Conservation (phyloP, 169 alveolate genomes). For the Plasmodium cynomolgi region DNA sequence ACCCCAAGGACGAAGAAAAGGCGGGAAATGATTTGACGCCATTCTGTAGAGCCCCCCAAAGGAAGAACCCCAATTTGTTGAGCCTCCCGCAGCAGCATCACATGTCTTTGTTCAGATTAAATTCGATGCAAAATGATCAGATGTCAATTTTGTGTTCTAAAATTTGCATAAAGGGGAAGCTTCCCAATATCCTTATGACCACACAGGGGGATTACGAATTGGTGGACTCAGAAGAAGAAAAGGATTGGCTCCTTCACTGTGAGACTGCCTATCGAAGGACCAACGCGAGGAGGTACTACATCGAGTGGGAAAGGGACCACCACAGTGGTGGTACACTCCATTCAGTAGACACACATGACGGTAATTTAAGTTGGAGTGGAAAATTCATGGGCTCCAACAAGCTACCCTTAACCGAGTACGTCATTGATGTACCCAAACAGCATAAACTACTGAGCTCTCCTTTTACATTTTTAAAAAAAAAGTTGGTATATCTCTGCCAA, state of each 20-base stretch:
- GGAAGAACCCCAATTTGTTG: not conserved
- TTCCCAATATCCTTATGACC: constrained; percentile 12
- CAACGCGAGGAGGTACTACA: not conserved
- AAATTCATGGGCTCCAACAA: constrained; percentile 34
- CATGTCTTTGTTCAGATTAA: constrained; percentile 31
- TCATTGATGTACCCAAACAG: constrained; percentile 28
- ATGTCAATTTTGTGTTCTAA: not conserved
- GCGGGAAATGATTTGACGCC: not conserved
- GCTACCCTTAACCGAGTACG: constrained; percentile 11
- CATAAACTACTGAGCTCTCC: constrained; percentile 12
- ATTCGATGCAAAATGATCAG: constrained; percentile 18
- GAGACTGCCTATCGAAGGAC: not conserved
- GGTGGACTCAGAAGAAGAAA: not conserved
- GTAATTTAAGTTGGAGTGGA: not conserved
- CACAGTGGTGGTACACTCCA: not conserved
- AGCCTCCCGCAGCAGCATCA: constrained; percentile 16
- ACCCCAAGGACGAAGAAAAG: not conserved
- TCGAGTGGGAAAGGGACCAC: not conserved
- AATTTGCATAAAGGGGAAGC: not conserved
- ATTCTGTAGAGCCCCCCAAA: no score
- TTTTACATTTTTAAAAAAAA: constrained; percentile 18
- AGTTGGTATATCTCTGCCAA: constrained; percentile 3
- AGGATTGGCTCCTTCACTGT: not conserved
- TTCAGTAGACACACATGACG: not conserved
- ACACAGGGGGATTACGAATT: not conserved